A percentile compares a stretch with the other conserved stretches of the same genome.
Evolutionary conservation across 2,329 filamentous ascomycete genomes (phyloP).

Genomic region (Mycogone perniciosa): DNA sequence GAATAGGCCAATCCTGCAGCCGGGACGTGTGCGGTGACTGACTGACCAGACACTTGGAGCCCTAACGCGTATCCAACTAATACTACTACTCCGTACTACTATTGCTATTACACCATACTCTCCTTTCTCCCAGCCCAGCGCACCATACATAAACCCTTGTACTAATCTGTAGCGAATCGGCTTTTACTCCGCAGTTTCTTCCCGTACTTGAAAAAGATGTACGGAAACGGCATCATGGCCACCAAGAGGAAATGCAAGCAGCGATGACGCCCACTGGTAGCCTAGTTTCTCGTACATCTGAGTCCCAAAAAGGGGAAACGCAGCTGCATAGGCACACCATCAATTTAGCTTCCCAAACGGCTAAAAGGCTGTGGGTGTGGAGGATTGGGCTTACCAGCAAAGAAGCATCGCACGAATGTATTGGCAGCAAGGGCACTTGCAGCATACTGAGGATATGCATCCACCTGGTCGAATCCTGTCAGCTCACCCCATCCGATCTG

Average conservation of each 20-base stretch:
- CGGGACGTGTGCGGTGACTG: neutral
- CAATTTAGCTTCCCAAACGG: neutral
- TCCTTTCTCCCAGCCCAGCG: neutral
- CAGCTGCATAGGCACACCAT: conserved; percentile 37
- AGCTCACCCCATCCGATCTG: neutral
- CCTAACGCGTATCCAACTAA: too few relatives aligned
- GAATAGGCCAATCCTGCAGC: neutral
- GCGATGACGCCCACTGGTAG: conserved; percentile 60
- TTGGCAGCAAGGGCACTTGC: conserved; percentile 78
- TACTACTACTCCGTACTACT: too few relatives aligned
- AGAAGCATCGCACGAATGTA: conserved; percentile 68
- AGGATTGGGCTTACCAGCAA: conserved; percentile 50
- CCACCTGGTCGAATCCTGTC: conserved; percentile 42
- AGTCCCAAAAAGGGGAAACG: conserved; percentile 68
- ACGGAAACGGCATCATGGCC: conserved; percentile 58
- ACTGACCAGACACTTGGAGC: neutral
- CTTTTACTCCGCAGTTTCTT: conserved; percentile 51
- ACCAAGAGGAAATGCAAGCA: conserved; percentile 58
- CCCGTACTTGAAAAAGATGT: conserved; percentile 55
- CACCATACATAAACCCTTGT: neutral
- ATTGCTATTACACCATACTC: too few relatives aligned
- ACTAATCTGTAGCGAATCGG: conserved; percentile 40
- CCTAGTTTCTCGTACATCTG: conserved; percentile 67
- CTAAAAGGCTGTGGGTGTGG: neutral
- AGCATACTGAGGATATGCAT: conserved; percentile 70